Evolutionary conservation across 2,329 filamentous ascomycete species (phyloP), one percentile per base, ranked within the genome.

Genomic region (Sclerotinia borealis): DNA sequence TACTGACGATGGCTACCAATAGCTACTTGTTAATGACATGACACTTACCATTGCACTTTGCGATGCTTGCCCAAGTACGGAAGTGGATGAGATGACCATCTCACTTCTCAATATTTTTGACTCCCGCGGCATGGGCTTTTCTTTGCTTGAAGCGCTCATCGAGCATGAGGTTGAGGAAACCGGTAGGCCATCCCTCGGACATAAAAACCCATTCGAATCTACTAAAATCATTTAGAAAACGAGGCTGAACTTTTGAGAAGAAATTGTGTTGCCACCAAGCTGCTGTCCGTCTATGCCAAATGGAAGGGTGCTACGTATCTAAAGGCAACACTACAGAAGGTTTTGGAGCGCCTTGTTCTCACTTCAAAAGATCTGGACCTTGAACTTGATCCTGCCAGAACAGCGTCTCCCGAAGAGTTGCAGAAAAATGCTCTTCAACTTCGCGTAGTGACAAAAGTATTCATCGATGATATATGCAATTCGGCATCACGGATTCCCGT

Each of bases 261-360:
- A 56, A 87, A 87, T 37, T 89, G 85, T 68, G 86, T 90, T 1
- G 84, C 85, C n/a, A 89, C 87, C 1, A 90, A 89, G 72, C 87
- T 89, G 81, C 79, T 90, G 2, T 88, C 87, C 0, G 80, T 89
- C 9, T 90, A 88, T 69, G 86, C 86, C 6, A 89, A 87, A 70
- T 90, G 87, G 87, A 89, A 89, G 75, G 87, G 87, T 15, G 77
- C 81, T 19, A 74, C 79, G 4, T 90, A 90, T 70, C 79, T 90
- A 41, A 84, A 83, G 68, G 77, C 79, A 17, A 89, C 87, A 1
- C 77, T 90, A 11, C 85, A 88, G 68, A 87, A 87, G 69, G 85
- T 89, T 2, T 75, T 90, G 1, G 85, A 89, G 71, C 79, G 86
- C 56, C 77, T 90, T 48, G 86, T 89, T 78, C 72, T 86, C 37